A percentile compares a stretch with the other conserved stretches of the same genome.
These are phyloP conservation scores for Microdochium bolleyi DNA, from an alignment of 2,329 filamentous ascomycete genomes.

Conservation along the genomic window DNA sequence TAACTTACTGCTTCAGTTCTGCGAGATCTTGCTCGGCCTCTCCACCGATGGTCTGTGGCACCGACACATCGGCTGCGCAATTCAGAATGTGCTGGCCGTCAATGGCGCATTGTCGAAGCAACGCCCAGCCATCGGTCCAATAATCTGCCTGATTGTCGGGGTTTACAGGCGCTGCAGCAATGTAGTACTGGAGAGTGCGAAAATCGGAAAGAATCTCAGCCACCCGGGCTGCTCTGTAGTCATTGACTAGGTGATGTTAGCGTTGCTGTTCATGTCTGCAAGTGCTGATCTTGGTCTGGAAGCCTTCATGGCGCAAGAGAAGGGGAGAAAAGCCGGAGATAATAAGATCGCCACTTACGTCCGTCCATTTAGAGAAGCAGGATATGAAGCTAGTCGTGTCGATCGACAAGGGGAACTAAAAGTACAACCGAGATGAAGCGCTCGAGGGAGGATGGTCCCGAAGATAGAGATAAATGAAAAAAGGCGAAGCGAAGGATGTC, in stretches of 20 bases:
- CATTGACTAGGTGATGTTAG: conserved; percentile 40
- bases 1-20: conserved; percentile 52
- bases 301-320: not conserved
- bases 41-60: conserved; percentile 43
- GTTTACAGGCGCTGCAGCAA: conserved; percentile 47
- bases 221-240: conserved; percentile 49
- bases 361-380: conserved; percentile 11
- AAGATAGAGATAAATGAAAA: no score
- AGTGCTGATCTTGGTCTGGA: not conserved
- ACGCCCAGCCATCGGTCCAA: conserved; percentile 56
- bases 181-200: conserved; percentile 52
- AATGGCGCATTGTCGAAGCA: conserved; percentile 51
- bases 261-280: not conserved
- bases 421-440: no score
- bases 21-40: conserved; percentile 53
- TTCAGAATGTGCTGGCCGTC: conserved; percentile 60
- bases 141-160: conserved; percentile 49
- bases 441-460: no score
- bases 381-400: no score
- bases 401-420: no score
- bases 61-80: conserved; percentile 53
- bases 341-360: conserved; percentile 9
- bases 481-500: not conserved
- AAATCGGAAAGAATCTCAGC: conserved; percentile 57
- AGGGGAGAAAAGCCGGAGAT: not conserved